Evolutionary conservation across 1,284 basidiomycete species (phyloP), one percentile per base, ranked within the genome.

Genomic region (Bondarzewia mesenterica): DNA sequence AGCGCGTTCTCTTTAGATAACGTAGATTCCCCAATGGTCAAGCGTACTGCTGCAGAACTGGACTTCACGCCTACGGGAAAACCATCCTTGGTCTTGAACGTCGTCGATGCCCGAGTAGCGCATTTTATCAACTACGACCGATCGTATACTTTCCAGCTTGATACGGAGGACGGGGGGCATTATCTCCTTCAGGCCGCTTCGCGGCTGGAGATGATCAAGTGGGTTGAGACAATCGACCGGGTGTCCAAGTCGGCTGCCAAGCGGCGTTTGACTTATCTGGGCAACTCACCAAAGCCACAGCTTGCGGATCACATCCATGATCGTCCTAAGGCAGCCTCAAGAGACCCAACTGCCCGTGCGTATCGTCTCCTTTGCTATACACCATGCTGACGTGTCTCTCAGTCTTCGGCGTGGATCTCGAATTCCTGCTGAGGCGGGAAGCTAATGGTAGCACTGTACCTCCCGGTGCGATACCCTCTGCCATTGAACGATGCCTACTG

Each of bases 141-240:
- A 25, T 86, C 87, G 41, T 91, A 81, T 60, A 81, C 79, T 32
- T 88, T 91, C 70, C 80, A 86, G 58, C 69, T 92, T 36, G 79
- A 85, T 55, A 87, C 89, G 1, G 89, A 92, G 60, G 89, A 92
- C 59, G 89, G 89, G 4, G 87, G 85, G 0, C 80, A 85, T 56
- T 89, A 89, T 56, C 64, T 90, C 22, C 65, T 92, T 15, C 89
- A 92, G 61, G 81, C 86, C 1, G 62, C 78, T 26, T 79, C 74
- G 50, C 78, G 73, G 60, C 67, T 70, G 25, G 86, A 89, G 54
- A 81, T 87, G 77, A 71, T 63, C 46, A 80, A 74, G 55, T 92
- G 89, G 89, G 72, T 88, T 49, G 78, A 82, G 20, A 80, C 77
- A 14, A 80, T 92, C 51, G 74, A 75, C 39, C 74, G 77, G 20